These are phyloP conservation scores for Xylaria polymorpha DNA, from an alignment of 2,329 filamentous ascomycete species.

Conservation along the genomic window DNA sequence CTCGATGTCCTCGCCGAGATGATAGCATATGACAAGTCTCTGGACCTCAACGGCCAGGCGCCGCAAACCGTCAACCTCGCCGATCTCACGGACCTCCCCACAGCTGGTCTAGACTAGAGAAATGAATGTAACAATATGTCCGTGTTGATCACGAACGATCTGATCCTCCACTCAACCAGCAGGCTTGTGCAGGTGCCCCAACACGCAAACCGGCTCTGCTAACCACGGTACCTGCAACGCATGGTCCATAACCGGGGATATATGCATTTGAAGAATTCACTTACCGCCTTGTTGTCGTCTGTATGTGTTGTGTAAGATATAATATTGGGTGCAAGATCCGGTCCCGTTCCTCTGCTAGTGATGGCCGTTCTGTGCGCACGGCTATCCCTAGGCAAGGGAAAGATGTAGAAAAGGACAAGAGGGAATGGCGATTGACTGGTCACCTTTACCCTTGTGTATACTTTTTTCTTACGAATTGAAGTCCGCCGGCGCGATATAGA, in stretches of 20 bases:
- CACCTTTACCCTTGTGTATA: conserved; percentile 33
- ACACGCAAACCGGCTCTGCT: conserved; percentile 14
- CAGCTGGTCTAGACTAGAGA: conserved; percentile 65
- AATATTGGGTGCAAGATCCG: conserved; percentile 40
- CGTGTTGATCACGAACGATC: conserved; percentile 32
- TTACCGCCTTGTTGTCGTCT: conserved; percentile 27
- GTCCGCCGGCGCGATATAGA: conserved; percentile 45
- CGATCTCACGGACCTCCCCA: conserved; percentile 62
- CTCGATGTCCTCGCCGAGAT: conserved; percentile 97
- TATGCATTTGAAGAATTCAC: conserved; percentile 19
- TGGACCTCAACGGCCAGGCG: conserved; percentile 62
- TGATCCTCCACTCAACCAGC: conserved; percentile 37
- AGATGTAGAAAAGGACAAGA: conserved; percentile 32
- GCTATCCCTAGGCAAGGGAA: conserved; percentile 12
- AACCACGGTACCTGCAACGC: conserved; percentile 21
- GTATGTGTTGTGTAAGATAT: conserved; percentile 49
- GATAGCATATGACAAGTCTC: conserved; percentile 88
- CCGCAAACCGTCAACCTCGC: conserved; percentile 52
- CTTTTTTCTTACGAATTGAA: conserved; percentile 36
- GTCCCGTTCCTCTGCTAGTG: conserved; percentile 18
- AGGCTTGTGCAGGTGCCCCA: conserved; percentile 20
- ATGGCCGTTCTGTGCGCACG: conserved; percentile 23
- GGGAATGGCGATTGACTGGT: conserved; percentile 35
- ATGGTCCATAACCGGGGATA: conserved; percentile 26
- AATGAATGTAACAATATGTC: conserved; percentile 20